phyloP scores from a whole-genome alignment of 1,284 basidiomycete genomes.

The Pholiota adiposa region DNA sequence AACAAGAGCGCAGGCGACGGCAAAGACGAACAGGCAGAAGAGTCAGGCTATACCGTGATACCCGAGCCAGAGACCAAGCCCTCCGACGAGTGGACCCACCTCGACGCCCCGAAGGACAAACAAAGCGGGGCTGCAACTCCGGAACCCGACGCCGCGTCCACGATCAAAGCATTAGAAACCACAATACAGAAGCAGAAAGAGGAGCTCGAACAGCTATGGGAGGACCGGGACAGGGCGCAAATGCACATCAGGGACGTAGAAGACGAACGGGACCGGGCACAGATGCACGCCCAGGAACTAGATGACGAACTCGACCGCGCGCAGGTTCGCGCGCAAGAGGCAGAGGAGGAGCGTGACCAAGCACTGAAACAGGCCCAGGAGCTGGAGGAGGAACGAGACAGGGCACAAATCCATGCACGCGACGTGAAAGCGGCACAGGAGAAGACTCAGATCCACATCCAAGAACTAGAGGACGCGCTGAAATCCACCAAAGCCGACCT shows the following conservation, averaged over 20 bases:
- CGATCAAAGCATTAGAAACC: not conserved
- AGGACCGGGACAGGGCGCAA: not conserved
- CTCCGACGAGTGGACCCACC: slow-evolving; percentile 18
- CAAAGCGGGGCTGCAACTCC: not conserved
- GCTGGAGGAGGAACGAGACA: not conserved
- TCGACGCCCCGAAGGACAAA: slow-evolving; percentile 2
- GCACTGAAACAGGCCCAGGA: not conserved
- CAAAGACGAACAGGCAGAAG: slow-evolving; percentile 8
- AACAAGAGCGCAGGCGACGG: not conserved
- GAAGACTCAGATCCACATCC: not conserved
- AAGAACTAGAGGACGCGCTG: slow-evolving; percentile 9
- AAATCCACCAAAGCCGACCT: slow-evolving; percentile 10
- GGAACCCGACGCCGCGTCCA: not conserved
- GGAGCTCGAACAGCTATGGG: not conserved
- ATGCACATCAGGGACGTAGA: not conserved
- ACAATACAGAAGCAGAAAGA: not conserved
- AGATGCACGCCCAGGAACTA: slow-evolving; percentile 4
- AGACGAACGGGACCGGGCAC: not conserved
- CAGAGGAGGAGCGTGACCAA: not conserved
- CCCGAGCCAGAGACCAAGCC: slow-evolving; percentile 2
- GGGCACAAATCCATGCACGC: not conserved
- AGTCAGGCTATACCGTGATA: slow-evolving; percentile 19
- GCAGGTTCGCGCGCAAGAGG: not conserved
- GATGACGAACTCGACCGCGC: slow-evolving; percentile 6
- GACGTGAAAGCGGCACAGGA: not conserved